Evolutionary conservation across 345 rosid genomes (phyloP), one percentile per base, ranked within the genome.

Genomic region (Alliaria petiolata): DNA sequence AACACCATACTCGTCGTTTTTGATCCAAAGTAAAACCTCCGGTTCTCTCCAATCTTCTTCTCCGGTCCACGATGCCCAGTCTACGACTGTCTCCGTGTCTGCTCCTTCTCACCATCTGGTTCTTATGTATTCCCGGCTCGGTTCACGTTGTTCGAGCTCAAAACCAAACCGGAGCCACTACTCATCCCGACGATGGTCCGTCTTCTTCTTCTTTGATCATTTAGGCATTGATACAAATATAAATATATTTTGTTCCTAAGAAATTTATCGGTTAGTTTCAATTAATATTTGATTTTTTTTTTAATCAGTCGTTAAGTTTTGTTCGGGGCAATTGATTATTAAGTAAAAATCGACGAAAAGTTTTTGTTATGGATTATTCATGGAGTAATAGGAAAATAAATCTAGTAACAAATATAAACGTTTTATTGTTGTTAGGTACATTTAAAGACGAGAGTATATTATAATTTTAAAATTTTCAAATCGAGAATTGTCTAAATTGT

Each of bases 151-250:
- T 67, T 42, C 31, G 3, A 75, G 79, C 74, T 49, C 79, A 75
- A 38, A 75, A 68, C 43, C 47, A 28, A 67, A 61, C 74, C 31
- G 8, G 28, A 57, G 67, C 72, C 20, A 74, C 78, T 25, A 74
- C 72, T 51, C 58, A 67, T 51, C 63, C 74, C 26, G 78, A 60
- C 33, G 78, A 75, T 31, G 78, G 74, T 75, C 16, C 51, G 31
- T 62, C 60, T 56, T 43, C 58, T 16, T 44, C 74, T 25, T 49
- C 54, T n/a, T 54, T 20, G 42, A 36, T 0, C 5, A 36, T 4
- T 10, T 10, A 0, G 5, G 11, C n/a, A 13, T 7, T 51, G 39
- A 53, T 17, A 53, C 17, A 43, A 43, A n/a, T 8, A 30, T 53
- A 11, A 28, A 28, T 28, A n/a, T 7, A 53, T 20, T 0, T 30